These are phyloP conservation scores for Podaxis mareebaensis DNA, from an alignment of 768 basidiomycete genomes.

Conservation along the genomic window DNA sequence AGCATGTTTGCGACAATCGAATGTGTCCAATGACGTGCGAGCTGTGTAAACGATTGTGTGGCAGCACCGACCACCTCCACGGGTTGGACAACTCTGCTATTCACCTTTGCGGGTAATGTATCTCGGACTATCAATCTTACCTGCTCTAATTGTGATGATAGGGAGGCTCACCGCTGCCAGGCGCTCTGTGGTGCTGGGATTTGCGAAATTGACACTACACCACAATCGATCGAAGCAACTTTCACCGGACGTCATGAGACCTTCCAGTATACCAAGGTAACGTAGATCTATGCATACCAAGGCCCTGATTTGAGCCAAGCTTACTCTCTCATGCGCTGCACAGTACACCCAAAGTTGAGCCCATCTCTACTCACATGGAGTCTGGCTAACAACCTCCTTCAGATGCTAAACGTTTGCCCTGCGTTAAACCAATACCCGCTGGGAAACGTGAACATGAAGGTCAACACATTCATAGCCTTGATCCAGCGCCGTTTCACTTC, in stretches of 20 bases:
- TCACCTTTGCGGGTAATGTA: conserved; percentile 59
- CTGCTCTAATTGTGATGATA: conserved; percentile 20
- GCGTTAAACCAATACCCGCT: conserved; percentile 45
- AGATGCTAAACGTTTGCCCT: conserved; percentile 54
- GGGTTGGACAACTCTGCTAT: conserved; percentile 37
- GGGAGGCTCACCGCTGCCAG: conserved; percentile 52
- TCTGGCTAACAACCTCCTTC: conserved; percentile 5
- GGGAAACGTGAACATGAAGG: conserved; percentile 46
- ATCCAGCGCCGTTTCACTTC: conserved; percentile 48
- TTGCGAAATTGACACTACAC: conserved; percentile 59
- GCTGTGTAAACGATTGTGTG: conserved; percentile 56
- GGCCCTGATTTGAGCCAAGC: no score
- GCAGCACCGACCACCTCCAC: conserved; percentile 51
- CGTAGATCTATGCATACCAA: not conserved
- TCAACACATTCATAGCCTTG: conserved; percentile 48
- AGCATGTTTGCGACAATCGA: conserved; percentile 51
- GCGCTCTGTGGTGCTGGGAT: conserved; percentile 48
- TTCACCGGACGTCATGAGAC: conserved; percentile 61
- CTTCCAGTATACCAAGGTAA: conserved; percentile 66
- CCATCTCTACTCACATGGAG: not conserved
- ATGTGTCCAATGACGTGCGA: conserved; percentile 56
- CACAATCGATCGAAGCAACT: conserved; percentile 60
- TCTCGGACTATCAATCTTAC: not conserved
- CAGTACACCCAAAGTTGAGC: conserved; percentile 55
- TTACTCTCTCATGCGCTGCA: not conserved